These are phyloP conservation scores for Trametes hirsuta DNA, from an alignment of 1,284 basidiomycete species.

Conservation along the genomic window DNA sequence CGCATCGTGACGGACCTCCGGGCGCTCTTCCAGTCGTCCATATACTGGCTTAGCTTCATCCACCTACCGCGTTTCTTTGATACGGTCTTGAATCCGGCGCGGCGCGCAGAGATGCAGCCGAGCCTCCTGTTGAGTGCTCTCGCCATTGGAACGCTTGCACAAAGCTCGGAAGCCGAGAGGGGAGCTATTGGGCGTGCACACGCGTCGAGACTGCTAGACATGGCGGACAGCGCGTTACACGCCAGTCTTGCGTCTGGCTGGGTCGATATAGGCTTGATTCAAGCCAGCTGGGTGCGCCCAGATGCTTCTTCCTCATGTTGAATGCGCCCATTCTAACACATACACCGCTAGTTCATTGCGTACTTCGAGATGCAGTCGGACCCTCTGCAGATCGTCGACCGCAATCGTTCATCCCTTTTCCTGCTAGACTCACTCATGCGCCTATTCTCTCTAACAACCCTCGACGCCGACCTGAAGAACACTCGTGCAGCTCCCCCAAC, in stretches of 20 bases:
- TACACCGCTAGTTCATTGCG: conserved; percentile 12
- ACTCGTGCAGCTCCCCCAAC: background rate
- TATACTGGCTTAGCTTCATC: conserved; percentile 74
- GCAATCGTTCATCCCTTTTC: conserved; percentile 9
- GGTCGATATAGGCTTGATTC: conserved; percentile 72
- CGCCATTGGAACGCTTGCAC: conserved; percentile 68
- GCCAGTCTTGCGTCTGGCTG: conserved; percentile 71
- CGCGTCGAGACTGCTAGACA: conserved; percentile 61
- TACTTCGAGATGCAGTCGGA: conserved; percentile 24
- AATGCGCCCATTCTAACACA: background rate
- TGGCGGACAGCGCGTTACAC: conserved; percentile 69
- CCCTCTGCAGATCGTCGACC: conserved; percentile 7
- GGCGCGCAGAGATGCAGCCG: conserved; percentile 63
- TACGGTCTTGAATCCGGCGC: conserved; percentile 53
- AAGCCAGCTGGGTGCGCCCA: conserved; percentile 70
- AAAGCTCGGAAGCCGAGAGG: conserved; percentile 63
- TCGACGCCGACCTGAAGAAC: conserved; percentile 24
- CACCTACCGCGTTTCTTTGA: conserved; percentile 68
- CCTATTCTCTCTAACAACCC: conserved; percentile 16
- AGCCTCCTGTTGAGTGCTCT: conserved; percentile 64
- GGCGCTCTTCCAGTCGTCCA: conserved; percentile 61
- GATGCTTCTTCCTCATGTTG: background rate
- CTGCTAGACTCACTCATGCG: conserved; percentile 22
- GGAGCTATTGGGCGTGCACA: conserved; percentile 48
- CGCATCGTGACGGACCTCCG: conserved; percentile 48